Evolutionary conservation across 2,329 filamentous ascomycete genomes (phyloP).

Genomic region (Aspergillus aculeatus): DNA sequence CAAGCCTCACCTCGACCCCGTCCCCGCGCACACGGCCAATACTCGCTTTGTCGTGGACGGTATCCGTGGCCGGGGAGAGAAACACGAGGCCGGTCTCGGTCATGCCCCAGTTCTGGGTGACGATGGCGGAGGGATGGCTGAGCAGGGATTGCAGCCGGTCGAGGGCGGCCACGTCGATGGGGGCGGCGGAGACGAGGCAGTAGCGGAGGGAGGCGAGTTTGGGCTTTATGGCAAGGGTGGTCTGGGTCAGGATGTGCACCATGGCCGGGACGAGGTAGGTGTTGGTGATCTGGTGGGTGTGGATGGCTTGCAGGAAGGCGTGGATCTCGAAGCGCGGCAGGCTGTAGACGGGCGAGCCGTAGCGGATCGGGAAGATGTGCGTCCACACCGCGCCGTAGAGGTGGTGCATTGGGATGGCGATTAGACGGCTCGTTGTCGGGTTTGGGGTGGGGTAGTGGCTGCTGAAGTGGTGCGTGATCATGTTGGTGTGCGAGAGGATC

Average conservation of each 20-base stretch:
- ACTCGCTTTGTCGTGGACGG: constrained; percentile 42
- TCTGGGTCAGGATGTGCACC: constrained; percentile 27
- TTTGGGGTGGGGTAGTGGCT: constrained; percentile 34
- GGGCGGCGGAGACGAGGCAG: constrained; percentile 46
- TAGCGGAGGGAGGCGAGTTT: constrained; percentile 38
- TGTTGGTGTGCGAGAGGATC: constrained; percentile 54
- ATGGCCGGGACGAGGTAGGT: constrained; percentile 44
- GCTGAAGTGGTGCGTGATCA: constrained; percentile 48
- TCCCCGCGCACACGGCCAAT: constrained; percentile 34
- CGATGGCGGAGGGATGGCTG: constrained; percentile 28
- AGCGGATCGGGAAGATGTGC: constrained; percentile 41
- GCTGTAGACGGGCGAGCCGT: constrained; percentile 42
- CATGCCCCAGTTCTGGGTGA: constrained; percentile 51
- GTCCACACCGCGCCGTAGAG: constrained; percentile 41
- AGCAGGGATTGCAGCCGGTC: constrained; percentile 37
- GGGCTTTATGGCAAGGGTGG: constrained; percentile 5
- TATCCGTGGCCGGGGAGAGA: constrained; percentile 32
- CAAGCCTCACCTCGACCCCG: constrained; percentile 24
- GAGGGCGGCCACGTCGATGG: constrained; percentile 39
- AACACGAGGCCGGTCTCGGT: constrained; percentile 47
- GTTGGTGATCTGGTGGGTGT: constrained; percentile 41
- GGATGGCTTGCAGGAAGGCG: constrained; percentile 34
- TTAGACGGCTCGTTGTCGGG: constrained; percentile 37
- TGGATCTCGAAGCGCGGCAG: constrained; percentile 42
- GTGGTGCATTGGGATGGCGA: constrained; percentile 51